Evolutionary conservation across 495 filamentous ascomycete species (phyloP).

Genomic region (Trichoderma erinaceum): DNA sequence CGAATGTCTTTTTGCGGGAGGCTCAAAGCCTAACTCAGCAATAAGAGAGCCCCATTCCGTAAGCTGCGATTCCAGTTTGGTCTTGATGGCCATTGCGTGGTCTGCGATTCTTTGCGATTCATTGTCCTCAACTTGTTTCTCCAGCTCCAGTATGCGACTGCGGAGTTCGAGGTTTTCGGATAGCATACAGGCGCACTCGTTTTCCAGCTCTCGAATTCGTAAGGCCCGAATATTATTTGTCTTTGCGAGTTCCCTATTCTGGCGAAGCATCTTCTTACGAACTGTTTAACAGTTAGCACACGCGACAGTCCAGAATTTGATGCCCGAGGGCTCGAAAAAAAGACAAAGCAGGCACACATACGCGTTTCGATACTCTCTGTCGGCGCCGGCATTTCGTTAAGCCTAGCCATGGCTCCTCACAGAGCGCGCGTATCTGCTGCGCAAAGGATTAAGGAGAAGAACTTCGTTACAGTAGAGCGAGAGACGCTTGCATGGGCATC

Average conservation of each 20-base stretch:
- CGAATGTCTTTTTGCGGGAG: constrained; percentile 35
- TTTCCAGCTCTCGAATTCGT: constrained; percentile 80
- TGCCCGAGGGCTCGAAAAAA: not conserved
- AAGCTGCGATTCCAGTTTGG: constrained; percentile 63
- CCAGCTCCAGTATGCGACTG: constrained; percentile 67
- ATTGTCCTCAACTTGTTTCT: constrained; percentile 54
- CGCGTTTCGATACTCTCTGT: constrained; percentile 73
- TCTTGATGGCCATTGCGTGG: constrained; percentile 61
- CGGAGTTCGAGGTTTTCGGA: constrained; percentile 83
- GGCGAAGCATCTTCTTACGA: constrained; percentile 77
- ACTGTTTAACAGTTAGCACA: constrained; percentile 45
- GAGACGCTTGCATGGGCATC: not conserved
- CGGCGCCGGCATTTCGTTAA: constrained; percentile 73
- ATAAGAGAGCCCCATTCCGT: constrained; percentile 60
- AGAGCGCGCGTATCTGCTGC: constrained; percentile 17
- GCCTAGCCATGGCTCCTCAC: constrained; percentile 67
- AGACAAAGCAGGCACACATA: constrained; percentile 48
- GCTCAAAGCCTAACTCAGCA: constrained; percentile 51
- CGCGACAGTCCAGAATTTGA: not conserved
- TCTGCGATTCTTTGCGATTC: constrained; percentile 46
- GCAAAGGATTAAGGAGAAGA: not conserved
- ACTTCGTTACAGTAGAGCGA: not conserved
- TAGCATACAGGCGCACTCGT: constrained; percentile 73
- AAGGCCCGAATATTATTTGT: constrained; percentile 87
- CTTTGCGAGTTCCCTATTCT: constrained; percentile 90